Evolutionary conservation across 768 basidiomycete genomes (phyloP), one percentile per base, ranked within the genome.

Genomic region (Xerocomellus intermedius): DNA sequence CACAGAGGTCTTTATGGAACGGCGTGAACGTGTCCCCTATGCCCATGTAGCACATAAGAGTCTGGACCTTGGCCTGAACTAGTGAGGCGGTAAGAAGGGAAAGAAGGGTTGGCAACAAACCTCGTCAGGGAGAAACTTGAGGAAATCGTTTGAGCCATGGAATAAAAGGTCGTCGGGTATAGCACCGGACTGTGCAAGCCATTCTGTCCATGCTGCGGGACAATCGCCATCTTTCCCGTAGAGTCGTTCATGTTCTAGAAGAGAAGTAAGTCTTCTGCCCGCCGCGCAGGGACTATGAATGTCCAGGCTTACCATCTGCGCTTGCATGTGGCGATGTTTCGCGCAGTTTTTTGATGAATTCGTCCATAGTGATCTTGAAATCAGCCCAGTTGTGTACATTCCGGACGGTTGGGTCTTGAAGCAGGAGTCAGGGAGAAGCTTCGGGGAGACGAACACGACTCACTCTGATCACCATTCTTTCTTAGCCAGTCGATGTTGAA

Each of bases 31-130:
- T 93, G 57, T 89, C 91, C 0, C 87, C 88, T 52, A 87, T 76
- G 8, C 91, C 91, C 7, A 91, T 70, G 62, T 94, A 94, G 63
- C 87, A 91, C 89, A 94, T 91, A 5, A 94, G 72, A 0, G 89
- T 91, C 63, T 92, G 86, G 3, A 90, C 82, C 26, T 73, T 74
- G 42, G 75, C 75, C 87, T 89, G 33, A 54, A 56, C 24, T 10
- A n/a, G 44, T 59, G 33, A 59, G 48, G 42, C 24, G 47, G 42
- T 38, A 43, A 46, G 32, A 28, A 24, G 50, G 22, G 12, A 48
- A 48, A 42, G 17, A 46, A 8, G 0, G 8, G 16, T 14, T 2
- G 33, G 37, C 17, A 24, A 69, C 81, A 35, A 60, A 87, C 87
- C 59, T 74, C 58, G 42, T 76, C 62, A 2, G 84, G 81, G 19